Conservation (phyloP, 306 rosid species). For the barrel medic (Medicago truncatula) region MtrunA17r5.0-ANR NC_053048.1:49725001-49725500, state of each 20-base stretch:
- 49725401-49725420: conserved; percentile 35
- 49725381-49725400: conserved; percentile 41
- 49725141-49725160: conserved; percentile 72
- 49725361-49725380: conserved; percentile 61
- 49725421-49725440: conserved; percentile 24
- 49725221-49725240: conserved; percentile 82
- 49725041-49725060: conserved; percentile 78
- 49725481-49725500: conserved; percentile 10
- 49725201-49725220: conserved; percentile 96
- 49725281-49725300: conserved; percentile 78
- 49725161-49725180: conserved; percentile 75
- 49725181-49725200: conserved; percentile 76
- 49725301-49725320: conserved; percentile 85
- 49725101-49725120: conserved; percentile 75
- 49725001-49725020: conserved; percentile 64
- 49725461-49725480: conserved; percentile 14
- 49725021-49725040: conserved; percentile 86
- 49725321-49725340: conserved; percentile 96
- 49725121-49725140: conserved; percentile 92
- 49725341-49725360: conserved; percentile 96
- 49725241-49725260: conserved; percentile 69
- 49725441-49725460: conserved; percentile 25
- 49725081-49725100: conserved; percentile 85
- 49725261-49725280: conserved; percentile 95
- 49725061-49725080: conserved; percentile 85